phyloP scores from a whole-genome alignment of 208 protist genomes.

The Jaenimonas drosophilae region DNA sequence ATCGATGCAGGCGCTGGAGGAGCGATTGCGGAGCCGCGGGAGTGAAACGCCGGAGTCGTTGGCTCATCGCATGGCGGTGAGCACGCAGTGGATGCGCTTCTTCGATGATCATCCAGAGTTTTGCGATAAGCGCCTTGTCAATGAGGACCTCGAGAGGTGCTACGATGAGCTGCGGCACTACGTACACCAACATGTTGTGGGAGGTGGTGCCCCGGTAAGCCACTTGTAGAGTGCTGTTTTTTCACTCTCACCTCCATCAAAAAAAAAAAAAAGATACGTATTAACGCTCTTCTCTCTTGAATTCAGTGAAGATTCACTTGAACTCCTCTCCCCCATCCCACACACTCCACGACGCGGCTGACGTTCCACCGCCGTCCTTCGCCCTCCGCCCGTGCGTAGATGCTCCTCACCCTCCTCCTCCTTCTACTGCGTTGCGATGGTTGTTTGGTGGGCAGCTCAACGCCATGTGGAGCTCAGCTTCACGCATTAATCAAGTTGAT shows the following conservation, averaged over 20 bases:
- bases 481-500: too few relatives aligned
- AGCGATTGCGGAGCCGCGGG: conserved; percentile 60
- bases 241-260: conserved; percentile 6
- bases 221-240: too few relatives aligned
- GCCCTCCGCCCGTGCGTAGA: too few relatives aligned
- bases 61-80: conserved; percentile 32
- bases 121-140: conserved; percentile 68
- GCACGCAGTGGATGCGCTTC: conserved; percentile 47
- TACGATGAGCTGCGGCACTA: conserved; percentile 28
- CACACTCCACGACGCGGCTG: not conserved
- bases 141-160: conserved; percentile 62
- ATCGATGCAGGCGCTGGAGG: conserved; percentile 40
- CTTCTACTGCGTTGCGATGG: too few relatives aligned
- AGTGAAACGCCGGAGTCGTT: conserved; percentile 81
- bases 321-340: too few relatives aligned
- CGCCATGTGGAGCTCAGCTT: too few relatives aligned
- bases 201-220: too few relatives aligned
- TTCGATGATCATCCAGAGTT: conserved; percentile 26
- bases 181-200: too few relatives aligned
- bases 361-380: not conserved
- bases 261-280: conserved; percentile 4
- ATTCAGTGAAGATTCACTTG: not conserved
- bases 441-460: too few relatives aligned
- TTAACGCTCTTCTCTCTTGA: not conserved
- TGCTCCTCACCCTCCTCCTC: too few relatives aligned